phyloP scores from a whole-genome alignment of 2,329 filamentous ascomycete genomes.

The Fusarium scirpi region DNA sequence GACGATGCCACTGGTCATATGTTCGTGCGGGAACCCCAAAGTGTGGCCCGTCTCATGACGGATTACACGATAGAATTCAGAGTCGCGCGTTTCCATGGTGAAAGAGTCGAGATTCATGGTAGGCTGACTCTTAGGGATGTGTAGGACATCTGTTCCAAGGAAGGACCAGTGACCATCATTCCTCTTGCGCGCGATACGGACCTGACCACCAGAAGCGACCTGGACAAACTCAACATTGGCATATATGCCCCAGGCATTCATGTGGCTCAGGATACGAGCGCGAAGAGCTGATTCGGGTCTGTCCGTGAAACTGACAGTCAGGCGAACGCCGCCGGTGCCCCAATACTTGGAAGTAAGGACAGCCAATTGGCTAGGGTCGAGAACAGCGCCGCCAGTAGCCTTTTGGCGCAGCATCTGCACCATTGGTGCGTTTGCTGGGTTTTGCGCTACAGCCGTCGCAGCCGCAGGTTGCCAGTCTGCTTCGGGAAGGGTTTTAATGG shows the following conservation, averaged over 20 bases:
- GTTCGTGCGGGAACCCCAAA: background rate
- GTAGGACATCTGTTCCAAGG: background rate
- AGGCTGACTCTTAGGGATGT: background rate
- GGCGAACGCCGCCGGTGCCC: background rate
- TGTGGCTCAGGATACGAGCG: background rate
- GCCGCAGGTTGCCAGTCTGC: background rate
- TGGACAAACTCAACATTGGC: background rate
- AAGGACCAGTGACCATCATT: background rate
- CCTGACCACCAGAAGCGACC: background rate
- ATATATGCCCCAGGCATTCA: background rate
- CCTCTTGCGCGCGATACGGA: background rate
- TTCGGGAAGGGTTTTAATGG: background rate
- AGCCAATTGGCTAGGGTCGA: background rate
- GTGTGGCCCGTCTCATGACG: background rate
- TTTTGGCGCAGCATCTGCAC: background rate
- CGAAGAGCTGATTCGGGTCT: background rate
- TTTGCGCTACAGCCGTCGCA: background rate
- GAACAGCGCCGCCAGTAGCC: background rate
- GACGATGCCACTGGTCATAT: background rate
- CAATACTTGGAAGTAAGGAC: background rate
- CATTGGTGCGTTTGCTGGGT: background rate
- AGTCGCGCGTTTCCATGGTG: background rate
- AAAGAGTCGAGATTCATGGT: background rate
- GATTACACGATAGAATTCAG: background rate
- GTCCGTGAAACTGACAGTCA: background rate